These are phyloP conservation scores for Rubroshorea leprosula DNA, from an alignment of 345 rosid genomes.

Conservation along the genomic window DNA sequence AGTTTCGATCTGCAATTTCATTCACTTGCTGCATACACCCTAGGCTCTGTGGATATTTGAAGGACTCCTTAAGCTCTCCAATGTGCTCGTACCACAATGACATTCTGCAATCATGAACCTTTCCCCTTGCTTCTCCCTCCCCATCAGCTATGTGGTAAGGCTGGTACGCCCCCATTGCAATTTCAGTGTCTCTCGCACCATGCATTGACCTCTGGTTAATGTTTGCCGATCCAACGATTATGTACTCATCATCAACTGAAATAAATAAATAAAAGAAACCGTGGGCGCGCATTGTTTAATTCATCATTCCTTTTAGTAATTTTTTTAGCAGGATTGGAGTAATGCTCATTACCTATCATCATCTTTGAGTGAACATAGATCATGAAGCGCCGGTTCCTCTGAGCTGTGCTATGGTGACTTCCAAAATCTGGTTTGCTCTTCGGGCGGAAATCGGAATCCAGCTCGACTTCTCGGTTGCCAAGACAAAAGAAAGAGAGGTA, in stretches of 20 bases:
- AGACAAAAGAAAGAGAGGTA: constrained; percentile 73
- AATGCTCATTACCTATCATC: constrained; percentile 56
- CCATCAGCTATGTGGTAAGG: constrained; percentile 43
- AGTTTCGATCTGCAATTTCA: constrained; percentile 25
- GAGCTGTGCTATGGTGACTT: constrained; percentile 61
- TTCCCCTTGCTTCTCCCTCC: constrained; percentile 36
- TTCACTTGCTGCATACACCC: constrained; percentile 36
- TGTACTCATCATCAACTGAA: constrained; percentile 92
- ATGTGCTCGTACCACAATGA: constrained; percentile 69
- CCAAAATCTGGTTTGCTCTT: constrained; percentile 37
- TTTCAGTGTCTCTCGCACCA: constrained; percentile 75
- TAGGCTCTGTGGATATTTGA: constrained; percentile 33
- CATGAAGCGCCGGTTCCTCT: constrained; percentile 71
- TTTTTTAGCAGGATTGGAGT: too few relatives aligned
- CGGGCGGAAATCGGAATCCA: constrained; percentile 32
- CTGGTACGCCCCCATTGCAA: constrained; percentile 85
- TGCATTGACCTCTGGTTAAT: constrained; percentile 92
- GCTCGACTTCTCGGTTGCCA: constrained; percentile 48
- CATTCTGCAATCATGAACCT: constrained; percentile 51
- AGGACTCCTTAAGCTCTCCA: neutral
- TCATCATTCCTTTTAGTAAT: too few relatives aligned
- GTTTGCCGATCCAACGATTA: constrained; percentile 85
- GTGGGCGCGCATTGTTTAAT: neutral
- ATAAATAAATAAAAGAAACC: neutral
- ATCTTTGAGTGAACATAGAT: constrained; percentile 81